Percentiles rank a stretch among this genome's conserved stretches.
These are phyloP conservation scores for Metrosideros polymorpha DNA, from an alignment of 441 rosid species.

Conservation along the genomic window DNA sequence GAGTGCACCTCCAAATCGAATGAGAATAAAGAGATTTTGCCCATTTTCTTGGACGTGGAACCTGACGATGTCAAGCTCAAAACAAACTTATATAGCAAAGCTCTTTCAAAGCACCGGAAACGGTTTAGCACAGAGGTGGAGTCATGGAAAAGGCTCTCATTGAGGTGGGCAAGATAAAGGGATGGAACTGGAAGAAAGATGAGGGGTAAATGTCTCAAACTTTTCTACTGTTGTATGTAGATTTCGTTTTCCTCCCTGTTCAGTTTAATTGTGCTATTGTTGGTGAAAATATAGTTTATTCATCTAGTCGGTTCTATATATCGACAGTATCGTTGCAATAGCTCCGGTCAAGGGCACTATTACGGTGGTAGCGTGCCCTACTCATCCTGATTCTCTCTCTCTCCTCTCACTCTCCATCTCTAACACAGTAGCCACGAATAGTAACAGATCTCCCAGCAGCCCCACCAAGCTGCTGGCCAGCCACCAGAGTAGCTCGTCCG, in stretches of 20 bases:
- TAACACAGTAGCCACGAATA: neutral
- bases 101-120: neutral
- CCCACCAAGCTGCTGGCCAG: neutral
- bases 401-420: neutral
- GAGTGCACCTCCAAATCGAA: neutral
- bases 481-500: neutral
- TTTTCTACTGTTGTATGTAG: rapidly evolving
- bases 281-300: rapidly evolving
- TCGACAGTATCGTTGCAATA: no score
- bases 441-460: neutral
- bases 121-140: rapidly evolving
- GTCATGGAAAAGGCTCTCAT: neutral
- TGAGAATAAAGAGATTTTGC: neutral
- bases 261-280: no score
- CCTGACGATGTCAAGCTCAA: neutral
- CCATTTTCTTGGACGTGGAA: rapidly evolving
- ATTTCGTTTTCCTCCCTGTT: neutral
- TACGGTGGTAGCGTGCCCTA: neutral
- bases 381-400: neutral
- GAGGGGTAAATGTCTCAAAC: neutral
- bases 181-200: neutral
- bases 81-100: rapidly evolving
- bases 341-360: neutral
- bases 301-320: neutral
- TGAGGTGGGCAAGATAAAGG: neutral